These are phyloP conservation scores for Astrothelium subdiscretum DNA, from an alignment of 495 filamentous ascomycete species.

Conservation along the genomic window DNA sequence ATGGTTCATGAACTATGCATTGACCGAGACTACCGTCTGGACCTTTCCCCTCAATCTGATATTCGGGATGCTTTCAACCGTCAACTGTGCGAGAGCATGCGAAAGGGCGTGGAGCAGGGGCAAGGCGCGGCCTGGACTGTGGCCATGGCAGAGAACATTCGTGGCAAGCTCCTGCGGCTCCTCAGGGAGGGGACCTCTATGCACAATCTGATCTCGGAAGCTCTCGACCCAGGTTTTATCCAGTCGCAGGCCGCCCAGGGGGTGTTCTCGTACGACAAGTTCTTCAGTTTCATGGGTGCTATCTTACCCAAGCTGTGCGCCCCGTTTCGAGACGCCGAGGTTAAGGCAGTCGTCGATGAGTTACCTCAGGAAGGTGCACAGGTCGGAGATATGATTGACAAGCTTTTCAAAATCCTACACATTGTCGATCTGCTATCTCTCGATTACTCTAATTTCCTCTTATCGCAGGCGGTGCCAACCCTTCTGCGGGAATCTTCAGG, in stretches of 20 bases:
- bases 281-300: constrained; percentile 80
- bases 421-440: constrained; percentile 87
- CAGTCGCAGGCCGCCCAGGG: constrained; percentile 65
- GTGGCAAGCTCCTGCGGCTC: constrained; percentile 69
- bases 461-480: constrained; percentile 66
- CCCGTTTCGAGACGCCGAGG: constrained; percentile 74
- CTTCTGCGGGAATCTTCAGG: constrained; percentile 68
- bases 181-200: constrained; percentile 70
- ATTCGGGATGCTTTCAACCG: constrained; percentile 44
- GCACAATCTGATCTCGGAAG: constrained; percentile 72
- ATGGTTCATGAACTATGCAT: constrained; percentile 87
- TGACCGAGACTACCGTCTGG: constrained; percentile 67
- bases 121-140: constrained; percentile 67
- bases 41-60: constrained; percentile 28
- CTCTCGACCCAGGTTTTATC: constrained; percentile 69
- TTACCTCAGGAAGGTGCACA: constrained; percentile 29
- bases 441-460: constrained; percentile 89
- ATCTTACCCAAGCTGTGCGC: constrained; percentile 92
- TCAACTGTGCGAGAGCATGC: constrained; percentile 68
- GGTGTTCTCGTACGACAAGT: constrained; percentile 82
- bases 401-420: constrained; percentile 68
- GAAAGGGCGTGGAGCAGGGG: constrained; percentile 56
- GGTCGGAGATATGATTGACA: constrained; percentile 69
- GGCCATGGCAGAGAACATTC: constrained; percentile 74
- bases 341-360: constrained; percentile 65